Evolutionary conservation across 495 filamentous ascomycete species (phyloP).

Genomic region (Lichenothelia convexa): DNA sequence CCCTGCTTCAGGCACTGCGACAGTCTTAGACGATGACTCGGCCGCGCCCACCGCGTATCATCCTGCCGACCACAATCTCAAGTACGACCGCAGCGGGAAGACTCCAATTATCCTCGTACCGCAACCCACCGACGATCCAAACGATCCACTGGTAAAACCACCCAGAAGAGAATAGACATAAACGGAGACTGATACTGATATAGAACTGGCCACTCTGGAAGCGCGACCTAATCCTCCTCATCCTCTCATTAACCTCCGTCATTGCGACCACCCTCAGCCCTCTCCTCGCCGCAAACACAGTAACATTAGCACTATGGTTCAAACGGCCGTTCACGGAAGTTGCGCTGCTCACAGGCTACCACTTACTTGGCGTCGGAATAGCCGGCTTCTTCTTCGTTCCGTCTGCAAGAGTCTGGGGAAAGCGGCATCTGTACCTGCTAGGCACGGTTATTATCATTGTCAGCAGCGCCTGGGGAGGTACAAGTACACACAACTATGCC

Average conservation of each 20-base stretch:
- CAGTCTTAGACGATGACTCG: conserved; percentile 8
- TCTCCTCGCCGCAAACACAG: conserved; percentile 71
- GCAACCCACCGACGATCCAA: conserved; percentile 21
- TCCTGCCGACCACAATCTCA: conserved; percentile 13
- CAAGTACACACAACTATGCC: conserved; percentile 39
- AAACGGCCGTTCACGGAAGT: conserved; percentile 43
- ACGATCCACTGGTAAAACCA: conserved; percentile 36
- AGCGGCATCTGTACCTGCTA: conserved; percentile 71
- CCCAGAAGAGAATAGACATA: too few species aligned
- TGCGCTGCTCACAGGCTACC: conserved; percentile 73
- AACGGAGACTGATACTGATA: conserved; percentile 9
- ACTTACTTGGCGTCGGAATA: conserved; percentile 64
- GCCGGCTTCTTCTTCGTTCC: conserved; percentile 72
- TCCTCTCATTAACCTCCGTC: conserved; percentile 62
- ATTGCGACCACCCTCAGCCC: conserved; percentile 66
- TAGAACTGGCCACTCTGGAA: conserved; percentile 86
- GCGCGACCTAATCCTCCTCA: conserved; percentile 60
- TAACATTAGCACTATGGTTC: conserved; percentile 48
- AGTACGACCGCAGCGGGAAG: conserved; percentile 15
- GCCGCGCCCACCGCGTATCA: conserved; percentile 1
- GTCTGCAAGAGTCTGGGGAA: conserved; percentile 79
- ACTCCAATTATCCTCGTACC: conserved; percentile 22
- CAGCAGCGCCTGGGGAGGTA: conserved; percentile 66
- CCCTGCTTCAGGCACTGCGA: conserved; percentile 9
- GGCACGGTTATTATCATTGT: conserved; percentile 55